These are phyloP conservation scores for Oryza rufipogon DNA, from an alignment of 176 grass and related monocot species.

Conservation along the genomic window DNA sequence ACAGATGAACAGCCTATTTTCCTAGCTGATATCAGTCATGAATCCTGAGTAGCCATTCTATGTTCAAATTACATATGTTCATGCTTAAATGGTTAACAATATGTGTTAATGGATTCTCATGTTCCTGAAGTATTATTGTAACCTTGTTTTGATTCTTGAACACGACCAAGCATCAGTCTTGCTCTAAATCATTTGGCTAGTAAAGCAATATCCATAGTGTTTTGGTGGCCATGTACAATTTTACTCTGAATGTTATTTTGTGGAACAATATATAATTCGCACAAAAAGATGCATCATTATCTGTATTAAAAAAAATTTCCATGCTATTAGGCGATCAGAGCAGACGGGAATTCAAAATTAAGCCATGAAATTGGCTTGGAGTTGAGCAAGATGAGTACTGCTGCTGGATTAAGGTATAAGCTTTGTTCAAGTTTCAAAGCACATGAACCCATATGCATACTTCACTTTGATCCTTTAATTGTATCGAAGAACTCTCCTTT, in stretches of 20 bases:
- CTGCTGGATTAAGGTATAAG: slow-evolving; percentile 67
- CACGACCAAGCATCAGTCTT: not conserved
- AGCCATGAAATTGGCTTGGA: slow-evolving; percentile 79
- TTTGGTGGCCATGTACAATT: not conserved
- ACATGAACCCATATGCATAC: not conserved
- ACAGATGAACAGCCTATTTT: no score
- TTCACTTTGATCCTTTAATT: slow-evolving; percentile 10
- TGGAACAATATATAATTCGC: not conserved
- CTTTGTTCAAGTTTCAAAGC: not conserved
- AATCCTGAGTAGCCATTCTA: no score
- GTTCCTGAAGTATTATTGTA: not conserved
- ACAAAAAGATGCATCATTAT: not conserved
- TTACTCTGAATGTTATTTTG: not conserved
- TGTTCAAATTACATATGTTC: no score
- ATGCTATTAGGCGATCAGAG: slow-evolving; percentile 68
- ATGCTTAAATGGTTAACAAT: no score
- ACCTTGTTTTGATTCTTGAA: slow-evolving; percentile 20
- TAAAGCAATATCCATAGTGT: slow-evolving; percentile 12
- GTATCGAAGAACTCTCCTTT: slow-evolving; percentile 2
- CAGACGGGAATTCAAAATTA: slow-evolving; percentile 67
- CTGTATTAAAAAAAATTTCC: not conserved
- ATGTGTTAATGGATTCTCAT: no score
- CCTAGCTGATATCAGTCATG: no score
- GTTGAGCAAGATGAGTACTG: slow-evolving; percentile 65
- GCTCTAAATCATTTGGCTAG: not conserved